A percentile compares a stretch with the other conserved stretches of the same genome.
Conservation (phyloP, 2,329 filamentous ascomycete species). For the Colletotrichum sp. region DNA sequence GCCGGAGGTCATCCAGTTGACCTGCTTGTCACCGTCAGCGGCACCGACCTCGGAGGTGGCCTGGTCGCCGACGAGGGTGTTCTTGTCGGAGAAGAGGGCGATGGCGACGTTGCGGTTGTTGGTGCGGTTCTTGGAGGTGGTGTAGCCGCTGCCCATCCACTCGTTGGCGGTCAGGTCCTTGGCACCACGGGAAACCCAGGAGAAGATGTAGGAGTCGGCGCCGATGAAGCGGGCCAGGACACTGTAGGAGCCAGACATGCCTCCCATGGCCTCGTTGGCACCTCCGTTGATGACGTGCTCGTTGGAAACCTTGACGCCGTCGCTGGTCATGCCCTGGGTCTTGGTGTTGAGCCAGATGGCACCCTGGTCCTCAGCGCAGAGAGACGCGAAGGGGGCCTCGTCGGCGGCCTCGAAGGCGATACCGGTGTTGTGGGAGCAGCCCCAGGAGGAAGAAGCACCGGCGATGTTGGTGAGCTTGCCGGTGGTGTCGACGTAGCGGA, state of each 20-base stretch:
- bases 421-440: slow-evolving; percentile 69
- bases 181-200: slow-evolving; percentile 67
- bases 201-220: slow-evolving; percentile 61
- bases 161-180: slow-evolving; percentile 57
- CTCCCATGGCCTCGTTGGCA: slow-evolving; percentile 64
- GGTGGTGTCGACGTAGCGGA: slow-evolving; percentile 49
- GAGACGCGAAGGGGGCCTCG: slow-evolving; percentile 59
- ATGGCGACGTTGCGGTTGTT: slow-evolving; percentile 66
- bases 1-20: slow-evolving; percentile 62
- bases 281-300: slow-evolving; percentile 66
- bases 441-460: slow-evolving; percentile 61
- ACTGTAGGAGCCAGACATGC: slow-evolving; percentile 68
- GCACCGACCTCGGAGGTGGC: slow-evolving; percentile 59
- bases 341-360: slow-evolving; percentile 69
- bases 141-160: slow-evolving; percentile 65
- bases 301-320: slow-evolving; percentile 65
- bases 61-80: slow-evolving; percentile 57
- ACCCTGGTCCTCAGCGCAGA: slow-evolving; percentile 68
- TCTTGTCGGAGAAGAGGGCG: slow-evolving; percentile 61
- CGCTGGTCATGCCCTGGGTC: slow-evolving; percentile 56
- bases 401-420: slow-evolving; percentile 68
- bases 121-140: slow-evolving; percentile 55
- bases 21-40: slow-evolving; percentile 58
- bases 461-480: slow-evolving; percentile 56
- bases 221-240: slow-evolving; percentile 57